Evolutionary conservation across 768 basidiomycete species (phyloP).

Genomic region (Gelatoporia subvermispora): DNA sequence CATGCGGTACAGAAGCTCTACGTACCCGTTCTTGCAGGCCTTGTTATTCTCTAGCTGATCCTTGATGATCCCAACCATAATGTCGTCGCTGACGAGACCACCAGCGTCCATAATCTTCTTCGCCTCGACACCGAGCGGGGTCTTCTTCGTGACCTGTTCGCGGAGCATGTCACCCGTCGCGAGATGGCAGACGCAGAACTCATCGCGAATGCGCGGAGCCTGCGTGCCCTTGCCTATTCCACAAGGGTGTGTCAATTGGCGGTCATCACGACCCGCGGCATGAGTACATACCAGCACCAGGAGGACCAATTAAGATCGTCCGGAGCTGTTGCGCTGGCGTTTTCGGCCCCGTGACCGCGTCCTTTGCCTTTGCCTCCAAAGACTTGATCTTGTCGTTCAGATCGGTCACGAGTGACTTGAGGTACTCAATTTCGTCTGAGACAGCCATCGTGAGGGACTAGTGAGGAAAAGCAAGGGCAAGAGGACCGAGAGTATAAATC

Average conservation of each 20-base stretch:
- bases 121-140: constrained; percentile 81
- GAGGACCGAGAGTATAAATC: constrained; percentile 5
- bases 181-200: constrained; percentile 96
- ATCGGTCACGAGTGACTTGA: constrained; percentile 88
- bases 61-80: constrained; percentile 97
- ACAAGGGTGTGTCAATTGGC: background rate
- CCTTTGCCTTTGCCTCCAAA: constrained; percentile 70
- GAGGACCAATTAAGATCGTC: constrained; percentile 92
- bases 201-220: constrained; percentile 86
- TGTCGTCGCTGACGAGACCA: constrained; percentile 92
- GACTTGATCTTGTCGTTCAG: constrained; percentile 83
- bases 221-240: constrained; percentile 93
- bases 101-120: constrained; percentile 98
- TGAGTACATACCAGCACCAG: constrained; percentile 78
- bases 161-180: constrained; percentile 99
- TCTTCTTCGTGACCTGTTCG: constrained; percentile 85
- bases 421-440: constrained; percentile 84
- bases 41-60: constrained; percentile 91
- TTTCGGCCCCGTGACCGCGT: constrained; percentile 33
- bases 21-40: constrained; percentile 93
- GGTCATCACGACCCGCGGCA: constrained; percentile 4
- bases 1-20: constrained; percentile 7
- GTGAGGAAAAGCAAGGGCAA: constrained; percentile 6
- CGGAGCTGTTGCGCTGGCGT: constrained; percentile 77
- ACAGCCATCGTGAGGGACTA: constrained; percentile 51